These are phyloP conservation scores for Delitschia confertaspora DNA, from an alignment of 495 filamentous ascomycete species.

Conservation along the genomic window DNA sequence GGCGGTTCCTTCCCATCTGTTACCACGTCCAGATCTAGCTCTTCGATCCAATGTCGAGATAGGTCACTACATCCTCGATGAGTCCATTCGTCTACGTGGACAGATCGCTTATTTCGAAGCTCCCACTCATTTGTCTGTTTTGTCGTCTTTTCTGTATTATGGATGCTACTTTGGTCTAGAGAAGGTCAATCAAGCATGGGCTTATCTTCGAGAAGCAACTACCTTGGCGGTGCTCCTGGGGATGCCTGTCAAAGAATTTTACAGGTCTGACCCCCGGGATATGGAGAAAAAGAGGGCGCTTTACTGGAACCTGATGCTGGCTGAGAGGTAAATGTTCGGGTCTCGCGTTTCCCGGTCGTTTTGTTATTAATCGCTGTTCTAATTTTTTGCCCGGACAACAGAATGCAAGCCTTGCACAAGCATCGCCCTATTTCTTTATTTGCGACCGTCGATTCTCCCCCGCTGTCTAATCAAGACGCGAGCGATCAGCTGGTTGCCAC, in stretches of 20 bases:
- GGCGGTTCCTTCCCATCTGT: conserved; percentile 35
- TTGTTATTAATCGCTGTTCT: background rate
- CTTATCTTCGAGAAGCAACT: conserved; percentile 61
- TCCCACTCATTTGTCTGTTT: conserved; percentile 56
- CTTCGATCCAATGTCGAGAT: conserved; percentile 15
- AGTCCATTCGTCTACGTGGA: conserved; percentile 65
- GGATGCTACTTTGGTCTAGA: conserved; percentile 66
- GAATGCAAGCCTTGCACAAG: conserved; percentile 69
- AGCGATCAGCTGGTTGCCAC: conserved; percentile 38
- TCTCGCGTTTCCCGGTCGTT: background rate
- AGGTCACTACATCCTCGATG: conserved; percentile 52
- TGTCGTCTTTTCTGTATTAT: conserved; percentile 76
- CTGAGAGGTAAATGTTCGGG: conserved; percentile 48
- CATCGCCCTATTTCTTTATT: conserved; percentile 64
- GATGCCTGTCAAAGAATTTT: conserved; percentile 55
- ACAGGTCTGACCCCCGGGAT: conserved; percentile 43
- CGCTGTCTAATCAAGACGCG: conserved; percentile 44
- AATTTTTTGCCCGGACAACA: conserved; percentile 21
- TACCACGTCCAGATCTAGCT: conserved; percentile 10
- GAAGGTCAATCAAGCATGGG: conserved; percentile 64
- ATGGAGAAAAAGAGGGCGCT: conserved; percentile 48
- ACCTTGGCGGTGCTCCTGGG: conserved; percentile 46
- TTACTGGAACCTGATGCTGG: conserved; percentile 65
- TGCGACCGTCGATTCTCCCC: conserved; percentile 55
- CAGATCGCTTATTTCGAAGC: conserved; percentile 63